These are phyloP conservation scores for Carex kokanica DNA, from an alignment of 176 grass and related monocot genomes.

Conservation along the genomic window DNA sequence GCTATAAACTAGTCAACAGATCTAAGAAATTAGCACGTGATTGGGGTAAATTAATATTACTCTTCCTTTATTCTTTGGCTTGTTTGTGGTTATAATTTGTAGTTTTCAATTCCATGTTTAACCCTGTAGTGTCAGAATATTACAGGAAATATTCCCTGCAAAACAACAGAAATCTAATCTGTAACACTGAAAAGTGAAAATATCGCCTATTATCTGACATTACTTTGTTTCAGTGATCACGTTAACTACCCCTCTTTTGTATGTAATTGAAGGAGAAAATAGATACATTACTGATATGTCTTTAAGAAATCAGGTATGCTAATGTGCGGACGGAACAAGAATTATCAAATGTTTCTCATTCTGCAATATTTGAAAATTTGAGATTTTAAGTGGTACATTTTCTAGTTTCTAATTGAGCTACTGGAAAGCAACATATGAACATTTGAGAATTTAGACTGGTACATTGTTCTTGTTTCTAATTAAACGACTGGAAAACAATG, in stretches of 20 bases:
- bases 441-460: neutral
- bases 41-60: conserved; percentile 57
- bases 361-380: neutral
- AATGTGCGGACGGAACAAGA: neutral
- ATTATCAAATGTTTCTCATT: neutral
- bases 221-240: neutral
- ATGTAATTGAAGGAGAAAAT: neutral
- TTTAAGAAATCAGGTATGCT: neutral
- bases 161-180: neutral
- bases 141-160: neutral
- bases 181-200: neutral
- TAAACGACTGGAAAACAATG: neutral
- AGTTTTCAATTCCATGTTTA: neutral
- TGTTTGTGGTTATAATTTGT: neutral
- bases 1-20: conserved; percentile 65
- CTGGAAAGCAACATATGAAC: neutral
- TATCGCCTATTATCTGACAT: neutral
- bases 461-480: neutral
- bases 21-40: conserved; percentile 64
- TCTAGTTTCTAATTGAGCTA: neutral
- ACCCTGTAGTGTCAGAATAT: neutral
- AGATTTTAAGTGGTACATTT: neutral
- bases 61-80: conserved; percentile 1
- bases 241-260: neutral
- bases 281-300: neutral